These are phyloP conservation scores for Diutina mesorugosa DNA, from an alignment of 1,139 yeast genomes.

Conservation along the genomic window DNA sequence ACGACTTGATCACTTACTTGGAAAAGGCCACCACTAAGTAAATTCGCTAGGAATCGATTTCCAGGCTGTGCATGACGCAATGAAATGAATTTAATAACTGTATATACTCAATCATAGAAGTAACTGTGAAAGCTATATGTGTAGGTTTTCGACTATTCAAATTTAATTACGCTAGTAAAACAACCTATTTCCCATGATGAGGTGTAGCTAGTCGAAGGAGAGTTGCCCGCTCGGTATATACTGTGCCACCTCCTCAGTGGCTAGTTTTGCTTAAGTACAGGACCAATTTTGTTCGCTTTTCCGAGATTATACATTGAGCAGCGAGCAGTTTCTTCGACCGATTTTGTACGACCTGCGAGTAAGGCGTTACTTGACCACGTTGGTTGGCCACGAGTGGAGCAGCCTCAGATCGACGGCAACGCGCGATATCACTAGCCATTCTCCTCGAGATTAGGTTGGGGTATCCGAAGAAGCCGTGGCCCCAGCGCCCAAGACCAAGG, in stretches of 20 bases:
- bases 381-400: not conserved
- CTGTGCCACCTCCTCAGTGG: not conserved
- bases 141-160: too few relatives aligned
- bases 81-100: not conserved
- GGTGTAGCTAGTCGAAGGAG: too few relatives aligned
- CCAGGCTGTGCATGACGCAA: not conserved
- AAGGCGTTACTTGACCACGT: not conserved
- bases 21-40: slow-evolving; percentile 41
- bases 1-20: slow-evolving; percentile 89
- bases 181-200: too few relatives aligned
- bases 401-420: too few relatives aligned
- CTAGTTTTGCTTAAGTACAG: not conserved
- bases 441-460: not conserved
- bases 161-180: too few relatives aligned
- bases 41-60: not conserved
- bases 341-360: not conserved
- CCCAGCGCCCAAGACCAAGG: not conserved
- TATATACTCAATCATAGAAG: not conserved
- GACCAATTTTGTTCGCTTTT: not conserved
- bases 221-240: too few relatives aligned
- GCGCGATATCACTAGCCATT: not conserved
- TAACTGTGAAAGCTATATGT: not conserved
- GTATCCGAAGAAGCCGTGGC: not conserved
- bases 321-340: not conserved
- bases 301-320: not conserved